Conservation (phyloP, 2,329 filamentous ascomycete species). For the Domatiomyces globalis region DNA sequence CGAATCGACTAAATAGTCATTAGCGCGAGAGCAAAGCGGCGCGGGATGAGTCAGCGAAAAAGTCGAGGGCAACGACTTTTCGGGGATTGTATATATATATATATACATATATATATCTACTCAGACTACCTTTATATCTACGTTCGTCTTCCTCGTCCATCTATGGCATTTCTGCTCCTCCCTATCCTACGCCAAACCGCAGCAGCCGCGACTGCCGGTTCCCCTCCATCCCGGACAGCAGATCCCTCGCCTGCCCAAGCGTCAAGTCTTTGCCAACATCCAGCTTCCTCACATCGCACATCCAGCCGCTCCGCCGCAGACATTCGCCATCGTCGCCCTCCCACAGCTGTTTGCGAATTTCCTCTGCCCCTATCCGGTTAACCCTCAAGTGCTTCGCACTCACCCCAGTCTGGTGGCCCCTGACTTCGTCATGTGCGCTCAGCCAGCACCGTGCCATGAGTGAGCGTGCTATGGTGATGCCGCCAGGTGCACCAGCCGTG, state of each 20-base stretch:
- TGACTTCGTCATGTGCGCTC: constrained; percentile 40
- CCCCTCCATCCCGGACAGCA: constrained; percentile 9
- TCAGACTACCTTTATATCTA: background rate
- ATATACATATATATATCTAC: background rate
- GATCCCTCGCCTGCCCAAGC: constrained; percentile 6
- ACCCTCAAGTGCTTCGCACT: constrained; percentile 33
- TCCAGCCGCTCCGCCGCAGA: constrained; percentile 13
- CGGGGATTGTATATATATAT: background rate
- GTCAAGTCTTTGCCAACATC: constrained; percentile 13
- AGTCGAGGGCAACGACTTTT: background rate
- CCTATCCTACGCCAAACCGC: constrained; percentile 3
- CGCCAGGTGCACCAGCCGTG: constrained; percentile 35
- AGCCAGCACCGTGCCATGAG: constrained; percentile 40
- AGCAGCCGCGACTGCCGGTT: constrained; percentile 6
- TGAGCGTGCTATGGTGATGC: constrained; percentile 34
- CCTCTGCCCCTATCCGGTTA: constrained; percentile 21
- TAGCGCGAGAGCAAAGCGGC: constrained; percentile 16
- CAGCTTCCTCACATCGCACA: constrained; percentile 15
- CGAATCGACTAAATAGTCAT: constrained; percentile 14
- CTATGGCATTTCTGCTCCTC: too few relatives aligned
- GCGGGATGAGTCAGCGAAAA: constrained; percentile 10
- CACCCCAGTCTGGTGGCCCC: constrained; percentile 32
- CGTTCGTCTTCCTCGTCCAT: background rate
- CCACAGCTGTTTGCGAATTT: constrained; percentile 24
- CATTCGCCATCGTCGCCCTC: constrained; percentile 16